Conservation (phyloP, 1,284 basidiomycete species). For the Apiotrichum veenhuisii region DNA sequence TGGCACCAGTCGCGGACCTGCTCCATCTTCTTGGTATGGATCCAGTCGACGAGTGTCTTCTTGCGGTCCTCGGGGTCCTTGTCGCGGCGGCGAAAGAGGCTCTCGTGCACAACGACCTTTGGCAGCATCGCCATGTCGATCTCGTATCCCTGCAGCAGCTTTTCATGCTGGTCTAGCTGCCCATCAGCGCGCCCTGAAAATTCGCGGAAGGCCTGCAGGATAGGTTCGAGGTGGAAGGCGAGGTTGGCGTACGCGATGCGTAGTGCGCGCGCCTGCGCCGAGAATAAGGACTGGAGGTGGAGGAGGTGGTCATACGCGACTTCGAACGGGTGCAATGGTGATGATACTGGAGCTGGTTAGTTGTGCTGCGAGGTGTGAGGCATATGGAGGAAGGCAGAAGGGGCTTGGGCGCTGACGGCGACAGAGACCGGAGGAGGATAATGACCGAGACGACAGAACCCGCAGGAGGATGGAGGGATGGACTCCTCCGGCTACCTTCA, state of each 20-base stretch:
- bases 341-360: background rate
- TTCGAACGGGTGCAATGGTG: constrained; percentile 24
- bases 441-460: too few species aligned
- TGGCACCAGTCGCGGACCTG: constrained; percentile 42
- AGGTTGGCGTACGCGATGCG: constrained; percentile 44
- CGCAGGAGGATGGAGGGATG: too few species aligned
- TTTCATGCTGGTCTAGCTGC: constrained; percentile 34
- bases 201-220: constrained; percentile 33
- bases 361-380: too few species aligned
- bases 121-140: constrained; percentile 43
- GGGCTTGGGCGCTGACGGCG: too few species aligned
- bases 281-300: constrained; percentile 43
- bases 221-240: constrained; percentile 37
- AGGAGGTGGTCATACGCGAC: constrained; percentile 40
- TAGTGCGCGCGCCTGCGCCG: constrained; percentile 38
- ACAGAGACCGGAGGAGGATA: too few species aligned
- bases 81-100: constrained; percentile 32
- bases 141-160: constrained; percentile 29
- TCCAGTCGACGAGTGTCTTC: constrained; percentile 45
- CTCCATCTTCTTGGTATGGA: constrained; percentile 45
- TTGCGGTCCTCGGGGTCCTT: constrained; percentile 24
- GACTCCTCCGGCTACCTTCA: too few species aligned
- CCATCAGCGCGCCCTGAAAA: constrained; percentile 32
- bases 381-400: background rate
- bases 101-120: constrained; percentile 38